Conservation (phyloP, 345 rosid species). For the Camelina laxa region DNA sequence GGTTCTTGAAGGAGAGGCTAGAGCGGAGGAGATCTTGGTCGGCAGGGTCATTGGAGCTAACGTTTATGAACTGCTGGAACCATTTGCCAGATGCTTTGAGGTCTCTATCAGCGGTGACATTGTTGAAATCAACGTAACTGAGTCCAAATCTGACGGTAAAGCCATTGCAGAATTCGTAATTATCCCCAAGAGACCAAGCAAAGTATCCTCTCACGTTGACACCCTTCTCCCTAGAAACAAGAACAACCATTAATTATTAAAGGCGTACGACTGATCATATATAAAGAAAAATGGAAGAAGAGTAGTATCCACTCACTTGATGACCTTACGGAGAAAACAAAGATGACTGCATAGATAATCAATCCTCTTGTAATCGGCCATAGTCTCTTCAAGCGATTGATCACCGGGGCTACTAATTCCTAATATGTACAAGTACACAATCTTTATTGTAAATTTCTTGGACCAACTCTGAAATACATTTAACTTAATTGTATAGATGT, state of each 20-base stretch:
- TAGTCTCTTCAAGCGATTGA: background rate
- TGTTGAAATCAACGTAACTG: conserved; percentile 14
- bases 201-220: conserved; percentile 32
- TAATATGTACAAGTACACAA: background rate
- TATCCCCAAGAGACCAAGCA: conserved; percentile 34
- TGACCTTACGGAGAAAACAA: conserved; percentile 31
- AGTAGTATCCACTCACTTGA: conserved; percentile 23
- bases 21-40: conserved; percentile 14
- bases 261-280: background rate
- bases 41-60: background rate
- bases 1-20: background rate
- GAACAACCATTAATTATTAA: background rate
- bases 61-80: conserved; percentile 20
- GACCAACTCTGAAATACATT: background rate
- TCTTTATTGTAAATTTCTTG: conserved; percentile 6
- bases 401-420: conserved; percentile 17
- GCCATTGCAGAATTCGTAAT: conserved; percentile 28
- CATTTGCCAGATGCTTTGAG: conserved; percentile 29
- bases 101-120: conserved; percentile 22
- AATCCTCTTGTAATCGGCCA: conserved; percentile 10
- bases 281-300: too few species aligned
- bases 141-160: conserved; percentile 34
- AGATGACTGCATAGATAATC: conserved; percentile 40
- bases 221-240: conserved; percentile 7
- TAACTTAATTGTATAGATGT: background rate